phyloP scores from a whole-genome alignment of 116 monocot genomes.

The Dioscorea cayenensis region DNA sequence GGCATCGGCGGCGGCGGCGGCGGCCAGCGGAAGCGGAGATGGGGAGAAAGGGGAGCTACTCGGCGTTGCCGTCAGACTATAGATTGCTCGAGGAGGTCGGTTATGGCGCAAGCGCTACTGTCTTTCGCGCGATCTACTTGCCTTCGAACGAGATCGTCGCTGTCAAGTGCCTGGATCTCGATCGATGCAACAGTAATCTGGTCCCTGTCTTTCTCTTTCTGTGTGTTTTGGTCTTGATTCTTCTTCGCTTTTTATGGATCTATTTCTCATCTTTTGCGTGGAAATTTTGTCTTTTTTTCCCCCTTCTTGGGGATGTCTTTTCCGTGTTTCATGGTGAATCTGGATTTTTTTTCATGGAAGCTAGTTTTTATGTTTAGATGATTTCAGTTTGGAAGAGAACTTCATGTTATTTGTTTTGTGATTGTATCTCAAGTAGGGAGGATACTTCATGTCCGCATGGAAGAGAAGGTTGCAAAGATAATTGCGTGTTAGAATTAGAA shows the following conservation, averaged over 20 bases:
- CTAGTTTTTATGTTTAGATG: too few species aligned
- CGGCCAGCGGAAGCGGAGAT: not conserved
- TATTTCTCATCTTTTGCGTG: not conserved
- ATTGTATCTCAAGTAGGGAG: too few species aligned
- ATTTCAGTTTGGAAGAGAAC: too few species aligned
- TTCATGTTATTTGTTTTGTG: too few species aligned
- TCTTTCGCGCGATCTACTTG: conserved; percentile 69
- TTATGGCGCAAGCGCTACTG: conserved; percentile 83
- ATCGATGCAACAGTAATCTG: conserved; percentile 93
- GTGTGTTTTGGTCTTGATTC: conserved; percentile 1
- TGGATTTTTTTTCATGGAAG: too few species aligned
- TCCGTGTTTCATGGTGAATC: too few species aligned
- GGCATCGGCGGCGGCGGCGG: not conserved
- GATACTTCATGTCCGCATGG: too few species aligned
- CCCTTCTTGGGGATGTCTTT: too few species aligned
- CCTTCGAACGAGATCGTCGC: conserved; percentile 73
- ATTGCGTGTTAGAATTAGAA: too few species aligned
- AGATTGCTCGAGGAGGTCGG: conserved; percentile 83
- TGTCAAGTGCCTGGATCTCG: conserved; percentile 97
- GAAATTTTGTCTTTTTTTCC: not conserved
- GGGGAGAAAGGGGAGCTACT: conserved; percentile 34
- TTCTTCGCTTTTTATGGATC: not conserved
- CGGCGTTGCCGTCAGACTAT: conserved; percentile 53
- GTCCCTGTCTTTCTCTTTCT: conserved; percentile 31
- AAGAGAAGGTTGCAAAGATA: too few species aligned